Evolutionary conservation across 225 moss, liverwort and hornwort genomes (phyloP).

Genomic region (Marchantia polymorpha): DNA sequence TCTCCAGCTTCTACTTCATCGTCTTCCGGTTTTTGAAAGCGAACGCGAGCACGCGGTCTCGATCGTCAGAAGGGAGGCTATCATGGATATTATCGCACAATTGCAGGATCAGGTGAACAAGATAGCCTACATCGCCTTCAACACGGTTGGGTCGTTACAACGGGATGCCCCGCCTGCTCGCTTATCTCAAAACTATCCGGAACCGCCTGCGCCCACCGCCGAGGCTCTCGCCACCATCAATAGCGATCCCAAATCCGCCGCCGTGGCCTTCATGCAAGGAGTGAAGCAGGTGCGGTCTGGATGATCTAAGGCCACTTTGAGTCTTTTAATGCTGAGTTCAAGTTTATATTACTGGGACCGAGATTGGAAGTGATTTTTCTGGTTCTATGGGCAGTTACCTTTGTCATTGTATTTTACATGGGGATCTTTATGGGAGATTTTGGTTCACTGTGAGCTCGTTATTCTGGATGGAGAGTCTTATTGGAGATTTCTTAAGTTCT

Average conservation of each 20-base stretch:
- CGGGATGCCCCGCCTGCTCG: constrained; percentile 79
- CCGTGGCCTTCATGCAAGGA: constrained; percentile 74
- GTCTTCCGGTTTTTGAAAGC: not conserved
- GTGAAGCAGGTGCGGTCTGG: constrained; percentile 54
- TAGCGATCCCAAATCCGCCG: constrained; percentile 76
- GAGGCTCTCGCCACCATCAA: constrained; percentile 37
- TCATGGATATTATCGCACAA: constrained; percentile 89
- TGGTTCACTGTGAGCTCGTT: not conserved
- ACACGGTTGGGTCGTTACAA: constrained; percentile 85
- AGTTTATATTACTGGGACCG: not conserved
- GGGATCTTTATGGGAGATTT: not conserved
- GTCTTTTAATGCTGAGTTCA: not conserved
- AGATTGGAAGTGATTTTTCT: not conserved
- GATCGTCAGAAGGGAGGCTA: not conserved
- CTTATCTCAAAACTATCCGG: constrained; percentile 71
- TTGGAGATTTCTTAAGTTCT: too few relatives aligned
- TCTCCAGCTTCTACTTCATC: not conserved
- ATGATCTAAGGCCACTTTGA: not conserved
- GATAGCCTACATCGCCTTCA: constrained; percentile 85
- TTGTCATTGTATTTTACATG: not conserved
- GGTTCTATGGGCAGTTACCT: not conserved
- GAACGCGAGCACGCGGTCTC: not conserved
- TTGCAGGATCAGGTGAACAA: constrained; percentile 92
- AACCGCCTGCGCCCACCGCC: constrained; percentile 49
- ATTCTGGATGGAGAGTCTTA: too few relatives aligned